Conservation (phyloP, 1,284 basidiomycete genomes). For the Rhodotorula sp. region DNA sequence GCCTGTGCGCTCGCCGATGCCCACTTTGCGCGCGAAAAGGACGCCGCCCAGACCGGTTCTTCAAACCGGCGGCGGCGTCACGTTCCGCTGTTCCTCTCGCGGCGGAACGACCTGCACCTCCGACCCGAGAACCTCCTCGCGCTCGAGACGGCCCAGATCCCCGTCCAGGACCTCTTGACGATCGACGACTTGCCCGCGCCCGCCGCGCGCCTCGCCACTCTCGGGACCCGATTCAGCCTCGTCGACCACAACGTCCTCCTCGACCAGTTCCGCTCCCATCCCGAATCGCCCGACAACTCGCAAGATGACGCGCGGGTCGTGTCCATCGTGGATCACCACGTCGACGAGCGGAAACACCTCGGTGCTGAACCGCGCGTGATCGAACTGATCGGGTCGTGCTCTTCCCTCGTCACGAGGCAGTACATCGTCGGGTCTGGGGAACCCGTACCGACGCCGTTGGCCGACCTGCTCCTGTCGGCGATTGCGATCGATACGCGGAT, state of each 20-base stretch:
- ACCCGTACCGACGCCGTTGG: slow-evolving; percentile 58
- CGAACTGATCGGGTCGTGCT: slow-evolving; percentile 66
- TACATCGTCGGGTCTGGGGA: slow-evolving; percentile 43
- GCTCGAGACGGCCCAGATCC: slow-evolving; percentile 61
- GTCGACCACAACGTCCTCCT: slow-evolving; percentile 83
- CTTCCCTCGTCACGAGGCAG: slow-evolving; percentile 69
- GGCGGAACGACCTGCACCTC: slow-evolving; percentile 66
- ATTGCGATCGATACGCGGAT: slow-evolving; percentile 81
- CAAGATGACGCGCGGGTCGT: slow-evolving; percentile 57
- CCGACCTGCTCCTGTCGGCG: slow-evolving; percentile 72
- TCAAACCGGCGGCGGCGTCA: slow-evolving; percentile 45
- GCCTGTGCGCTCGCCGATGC: slow-evolving; percentile 80
- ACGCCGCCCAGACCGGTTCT: slow-evolving; percentile 49
- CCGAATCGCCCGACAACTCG: slow-evolving; percentile 37
- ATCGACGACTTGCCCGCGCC: slow-evolving; percentile 50
- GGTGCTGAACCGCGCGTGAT: slow-evolving; percentile 67
- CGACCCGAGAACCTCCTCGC: slow-evolving; percentile 85
- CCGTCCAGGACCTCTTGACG: slow-evolving; percentile 58
- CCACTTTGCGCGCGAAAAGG: slow-evolving; percentile 55
- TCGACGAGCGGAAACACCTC: slow-evolving; percentile 71
- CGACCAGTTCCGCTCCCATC: slow-evolving; percentile 55
- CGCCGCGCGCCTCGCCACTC: slow-evolving; percentile 5
- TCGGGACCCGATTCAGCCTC: slow-evolving; percentile 60
- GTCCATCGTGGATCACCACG: slow-evolving; percentile 90
- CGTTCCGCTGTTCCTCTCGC: slow-evolving; percentile 67